Conservation (phyloP, 139 green algal genomes). For the Axilococcus clingmanii region DNA sequence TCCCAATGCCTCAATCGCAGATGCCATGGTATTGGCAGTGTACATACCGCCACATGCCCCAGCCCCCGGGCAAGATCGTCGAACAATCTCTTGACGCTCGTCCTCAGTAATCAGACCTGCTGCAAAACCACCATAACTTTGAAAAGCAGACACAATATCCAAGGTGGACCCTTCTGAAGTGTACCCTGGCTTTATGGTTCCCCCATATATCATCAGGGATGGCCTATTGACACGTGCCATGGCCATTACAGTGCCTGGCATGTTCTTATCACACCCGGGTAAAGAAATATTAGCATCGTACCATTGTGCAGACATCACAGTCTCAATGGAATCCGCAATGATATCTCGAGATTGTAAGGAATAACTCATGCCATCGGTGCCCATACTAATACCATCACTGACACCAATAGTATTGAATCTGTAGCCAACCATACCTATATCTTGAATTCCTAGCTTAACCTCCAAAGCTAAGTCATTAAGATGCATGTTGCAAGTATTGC, state of each 20-base stretch:
- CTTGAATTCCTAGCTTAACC: conserved; percentile 85
- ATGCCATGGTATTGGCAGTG: conserved; percentile 99
- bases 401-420: conserved; percentile 93
- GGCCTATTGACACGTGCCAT: conserved; percentile 94
- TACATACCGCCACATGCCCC: conserved; percentile 89
- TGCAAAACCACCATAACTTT: conserved; percentile 79
- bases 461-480: conserved; percentile 83
- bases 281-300: conserved; percentile 88
- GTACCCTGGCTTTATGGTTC: conserved; percentile 88
- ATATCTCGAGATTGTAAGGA: conserved; percentile 78
- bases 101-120: conserved; percentile 78
- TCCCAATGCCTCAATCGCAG: conserved; percentile 90
- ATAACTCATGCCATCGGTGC: conserved; percentile 96
- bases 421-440: conserved; percentile 79
- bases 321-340: conserved; percentile 96
- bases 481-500: conserved; percentile 99
- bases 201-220: conserved; percentile 95
- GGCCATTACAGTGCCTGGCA: conserved; percentile 94
- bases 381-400: conserved; percentile 96
- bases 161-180: conserved; percentile 42
- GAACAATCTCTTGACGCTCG: conserved; percentile 78
- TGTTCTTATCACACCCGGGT: conserved; percentile 97
- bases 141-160: conserved; percentile 96
- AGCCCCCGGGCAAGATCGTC: conserved; percentile 83
- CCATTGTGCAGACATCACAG: conserved; percentile 92